Percentiles rank a stretch among this genome's conserved stretches.
Evolutionary conservation across 805 yeast species (phyloP).

Genomic region (Crinitomyces ghanaensis): DNA sequence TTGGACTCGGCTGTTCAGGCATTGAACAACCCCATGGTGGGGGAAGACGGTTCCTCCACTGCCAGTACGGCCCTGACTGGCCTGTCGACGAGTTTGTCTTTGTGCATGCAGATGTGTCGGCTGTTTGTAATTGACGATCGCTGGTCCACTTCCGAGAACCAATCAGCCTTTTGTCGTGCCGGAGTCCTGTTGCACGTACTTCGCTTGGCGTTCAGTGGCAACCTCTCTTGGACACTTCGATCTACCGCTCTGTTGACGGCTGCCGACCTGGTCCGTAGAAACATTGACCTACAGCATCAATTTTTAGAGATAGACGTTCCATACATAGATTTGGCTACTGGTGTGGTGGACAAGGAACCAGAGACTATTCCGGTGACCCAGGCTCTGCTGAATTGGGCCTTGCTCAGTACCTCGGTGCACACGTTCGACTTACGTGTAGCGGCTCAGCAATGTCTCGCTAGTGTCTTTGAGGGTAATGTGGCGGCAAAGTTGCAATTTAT

Average conservation of each 20-base stretch:
- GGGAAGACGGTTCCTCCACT: background rate
- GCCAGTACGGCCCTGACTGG: constrained; percentile 2
- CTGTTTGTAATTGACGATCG: constrained; percentile 65
- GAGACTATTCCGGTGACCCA: constrained; percentile 53
- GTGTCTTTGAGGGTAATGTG: constrained; percentile 54
- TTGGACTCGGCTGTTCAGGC: constrained; percentile 31
- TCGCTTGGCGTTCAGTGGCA: constrained; percentile 53
- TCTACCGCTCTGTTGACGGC: constrained; percentile 59
- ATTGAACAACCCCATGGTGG: constrained; percentile 11
- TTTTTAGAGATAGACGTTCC: constrained; percentile 87
- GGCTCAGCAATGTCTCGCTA: constrained; percentile 51
- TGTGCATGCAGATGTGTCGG: constrained; percentile 61
- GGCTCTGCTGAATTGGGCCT: constrained; percentile 74
- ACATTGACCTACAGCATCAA: constrained; percentile 53
- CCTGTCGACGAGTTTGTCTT: constrained; percentile 50
- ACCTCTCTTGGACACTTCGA: constrained; percentile 55
- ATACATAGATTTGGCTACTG: constrained; percentile 59
- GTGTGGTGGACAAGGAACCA: constrained; percentile 21
- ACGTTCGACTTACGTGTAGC: constrained; percentile 72
- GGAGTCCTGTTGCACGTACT: constrained; percentile 57
- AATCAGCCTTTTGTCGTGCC: constrained; percentile 44
- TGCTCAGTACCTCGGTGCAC: constrained; percentile 71
- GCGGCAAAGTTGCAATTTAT: constrained; percentile 54
- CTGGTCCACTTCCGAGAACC: constrained; percentile 51
- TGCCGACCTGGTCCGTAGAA: constrained; percentile 63